Evolutionary conservation across 441 rosid genomes (phyloP).

Genomic region (Macaranga tanarius): DNA sequence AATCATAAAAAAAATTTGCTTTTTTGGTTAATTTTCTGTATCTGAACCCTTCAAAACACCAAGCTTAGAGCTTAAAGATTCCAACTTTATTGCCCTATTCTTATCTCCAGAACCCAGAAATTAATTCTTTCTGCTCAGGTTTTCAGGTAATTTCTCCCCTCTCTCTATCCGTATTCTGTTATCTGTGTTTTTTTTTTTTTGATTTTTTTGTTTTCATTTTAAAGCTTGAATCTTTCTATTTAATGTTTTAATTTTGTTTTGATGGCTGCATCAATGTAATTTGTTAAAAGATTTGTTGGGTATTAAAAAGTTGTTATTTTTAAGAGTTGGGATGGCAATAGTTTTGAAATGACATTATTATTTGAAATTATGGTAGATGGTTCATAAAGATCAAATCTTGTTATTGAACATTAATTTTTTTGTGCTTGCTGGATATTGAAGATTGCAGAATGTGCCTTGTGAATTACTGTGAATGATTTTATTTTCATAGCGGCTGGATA

Average conservation of each 20-base stretch:
- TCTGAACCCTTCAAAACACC: background rate
- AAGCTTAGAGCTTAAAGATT: background rate
- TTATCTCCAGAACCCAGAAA: background rate
- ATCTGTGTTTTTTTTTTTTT: too few relatives aligned
- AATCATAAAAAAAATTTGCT: too few relatives aligned
- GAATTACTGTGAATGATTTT: too few relatives aligned
- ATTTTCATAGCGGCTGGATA: too few relatives aligned
- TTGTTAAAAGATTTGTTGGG: too few relatives aligned
- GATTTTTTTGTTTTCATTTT: too few relatives aligned
- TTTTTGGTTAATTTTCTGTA: too few relatives aligned
- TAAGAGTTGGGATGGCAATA: background rate
- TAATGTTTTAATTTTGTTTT: background rate
- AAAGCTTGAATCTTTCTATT: too few relatives aligned
- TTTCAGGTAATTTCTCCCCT: conserved; percentile 7
- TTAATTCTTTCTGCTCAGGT: background rate
- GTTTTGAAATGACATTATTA: background rate
- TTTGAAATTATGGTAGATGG: background rate
- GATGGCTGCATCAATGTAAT: background rate
- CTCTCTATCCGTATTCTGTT: background rate
- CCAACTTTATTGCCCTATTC: background rate
- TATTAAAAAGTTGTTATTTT: background rate
- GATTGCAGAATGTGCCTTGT: background rate
- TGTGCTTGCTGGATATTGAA: background rate
- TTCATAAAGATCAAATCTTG: background rate
- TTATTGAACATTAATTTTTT: background rate